Evolutionary conservation across 1,284 basidiomycete genomes (phyloP).

Genomic region (Singerocomus inundabilis): DNA sequence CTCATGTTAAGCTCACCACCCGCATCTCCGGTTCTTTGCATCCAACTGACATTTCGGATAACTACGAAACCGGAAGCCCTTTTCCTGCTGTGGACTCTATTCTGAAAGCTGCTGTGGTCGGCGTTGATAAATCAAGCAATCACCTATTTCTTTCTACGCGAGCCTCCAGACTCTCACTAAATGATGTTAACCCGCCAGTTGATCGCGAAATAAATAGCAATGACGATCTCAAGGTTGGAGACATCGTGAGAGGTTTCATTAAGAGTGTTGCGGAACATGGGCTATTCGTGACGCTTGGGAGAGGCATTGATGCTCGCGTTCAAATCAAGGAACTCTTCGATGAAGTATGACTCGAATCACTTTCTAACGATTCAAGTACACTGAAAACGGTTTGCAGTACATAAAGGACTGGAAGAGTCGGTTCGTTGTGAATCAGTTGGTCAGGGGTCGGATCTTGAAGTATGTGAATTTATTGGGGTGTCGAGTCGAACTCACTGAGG

Average conservation of each 20-base stretch:
- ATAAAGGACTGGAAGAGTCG: constrained; percentile 93
- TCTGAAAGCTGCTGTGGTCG: constrained; percentile 69
- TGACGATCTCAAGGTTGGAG: constrained; percentile 68
- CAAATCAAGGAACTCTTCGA: constrained; percentile 94
- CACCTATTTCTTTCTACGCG: constrained; percentile 80
- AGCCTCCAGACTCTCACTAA: constrained; percentile 62
- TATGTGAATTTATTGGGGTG: constrained; percentile 33
- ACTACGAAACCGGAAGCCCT: constrained; percentile 59
- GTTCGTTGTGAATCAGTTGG: constrained; percentile 82
- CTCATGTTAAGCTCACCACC: constrained; percentile 71
- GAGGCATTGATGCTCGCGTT: constrained; percentile 83
- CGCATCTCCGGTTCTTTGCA: constrained; percentile 74
- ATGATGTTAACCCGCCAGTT: constrained; percentile 45
- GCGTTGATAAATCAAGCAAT: constrained; percentile 58
- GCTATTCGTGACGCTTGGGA: constrained; percentile 87
- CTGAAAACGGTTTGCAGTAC: constrained; percentile 50
- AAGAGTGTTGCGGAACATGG: constrained; percentile 87
- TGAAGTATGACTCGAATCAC: constrained; percentile 49
- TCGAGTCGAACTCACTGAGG: constrained; percentile 14
- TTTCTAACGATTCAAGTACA: background rate
- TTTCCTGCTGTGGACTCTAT: constrained; percentile 69
- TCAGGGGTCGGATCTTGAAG: constrained; percentile 83
- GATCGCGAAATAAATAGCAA: constrained; percentile 74
- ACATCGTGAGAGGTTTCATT: constrained; percentile 83
- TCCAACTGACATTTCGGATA: constrained; percentile 79